Base-by-base conservation (phyloP, 257 asterid genomes). In the Cruciata laevipes region DNA sequence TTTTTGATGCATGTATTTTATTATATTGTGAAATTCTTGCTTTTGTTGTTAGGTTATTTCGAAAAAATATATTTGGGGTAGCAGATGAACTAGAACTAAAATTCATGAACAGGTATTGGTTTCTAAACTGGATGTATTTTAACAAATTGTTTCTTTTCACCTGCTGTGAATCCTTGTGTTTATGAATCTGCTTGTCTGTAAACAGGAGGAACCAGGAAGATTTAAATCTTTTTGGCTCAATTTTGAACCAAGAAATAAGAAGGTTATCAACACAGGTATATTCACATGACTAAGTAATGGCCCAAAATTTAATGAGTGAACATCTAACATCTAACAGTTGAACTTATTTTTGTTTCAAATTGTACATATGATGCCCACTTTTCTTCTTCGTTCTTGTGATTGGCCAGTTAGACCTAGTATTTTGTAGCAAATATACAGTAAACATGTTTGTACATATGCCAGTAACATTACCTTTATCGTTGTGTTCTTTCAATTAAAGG, bases 11-110 rank as follows among this genome's bases (percentile, higher is more conserved):
- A 67, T 42, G 53, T 13, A 7, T 37, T 37, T 37, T 37, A 7
- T 37, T 37, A 6, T 37, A 13, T 13, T 67, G 71, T 44, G 69
- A 33, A 57, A 70, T 44, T n/a, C 35, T 51, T 73, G 31, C 60
- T 65, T 71, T 47, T 17, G 27, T 30, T 44, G 42, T 9, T 63
- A 92, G 98, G 85, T 76, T 92, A 67, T 92, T 92, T 67, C 89
- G 98, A 68, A 92, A 92, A 77, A 84, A 86, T 60, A 88, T 92
- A 68, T 92, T 92, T 65, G 98, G 98, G 74, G 96, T 84, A 61
- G 98, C 98, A 11, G 98, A 92, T 83, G 98, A 90, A 86, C 89
- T 92, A 55, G 98, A 92, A 75, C 68, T 92, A 81, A 92, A 89
- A 83, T 92, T 92, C 53, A 83, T 92, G 82, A 85, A 87, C 82